Evolutionary conservation across 768 basidiomycete genomes (phyloP).

Genomic region (Hypsizygus marmoreus): DNA sequence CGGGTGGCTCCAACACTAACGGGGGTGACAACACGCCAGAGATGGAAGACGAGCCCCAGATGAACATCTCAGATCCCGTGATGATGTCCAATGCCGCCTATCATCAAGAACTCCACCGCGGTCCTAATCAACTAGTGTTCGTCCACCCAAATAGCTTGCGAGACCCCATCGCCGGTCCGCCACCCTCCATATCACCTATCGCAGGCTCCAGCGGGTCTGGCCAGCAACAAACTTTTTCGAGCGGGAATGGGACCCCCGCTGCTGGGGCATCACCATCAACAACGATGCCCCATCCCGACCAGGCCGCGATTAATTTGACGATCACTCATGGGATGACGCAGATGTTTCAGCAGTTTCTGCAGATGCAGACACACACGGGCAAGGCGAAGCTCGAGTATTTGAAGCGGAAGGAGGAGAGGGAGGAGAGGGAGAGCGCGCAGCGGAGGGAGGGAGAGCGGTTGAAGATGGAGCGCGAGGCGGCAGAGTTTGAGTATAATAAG

Average conservation of each 20-base stretch:
- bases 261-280: slow-evolving; percentile 19
- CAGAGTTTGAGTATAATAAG: slow-evolving; percentile 55
- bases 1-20: slow-evolving; percentile 30
- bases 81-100: slow-evolving; percentile 33
- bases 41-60: slow-evolving; percentile 51
- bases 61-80: slow-evolving; percentile 44
- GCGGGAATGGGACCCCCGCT: slow-evolving; percentile 12
- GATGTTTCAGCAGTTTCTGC: slow-evolving; percentile 60
- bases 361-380: slow-evolving; percentile 67
- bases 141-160: slow-evolving; percentile 44
- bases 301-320: slow-evolving; percentile 47
- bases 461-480: slow-evolving; percentile 56
- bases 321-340: slow-evolving; percentile 59
- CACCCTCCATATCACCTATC: slow-evolving; percentile 26
- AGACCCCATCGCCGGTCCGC: slow-evolving; percentile 30
- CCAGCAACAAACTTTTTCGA: slow-evolving; percentile 13
- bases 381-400: slow-evolving; percentile 73
- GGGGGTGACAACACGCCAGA: slow-evolving; percentile 46
- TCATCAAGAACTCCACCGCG: slow-evolving; percentile 34
- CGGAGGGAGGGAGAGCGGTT: slow-evolving; percentile 55
- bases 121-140: slow-evolving; percentile 24
- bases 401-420: slow-evolving; percentile 68
- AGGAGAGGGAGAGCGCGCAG: slow-evolving; percentile 55
- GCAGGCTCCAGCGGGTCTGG: slow-evolving; percentile 18
- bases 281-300: slow-evolving; percentile 30